phyloP scores from a whole-genome alignment of 805 yeast species.

The Torulaspora maleeae region DNA sequence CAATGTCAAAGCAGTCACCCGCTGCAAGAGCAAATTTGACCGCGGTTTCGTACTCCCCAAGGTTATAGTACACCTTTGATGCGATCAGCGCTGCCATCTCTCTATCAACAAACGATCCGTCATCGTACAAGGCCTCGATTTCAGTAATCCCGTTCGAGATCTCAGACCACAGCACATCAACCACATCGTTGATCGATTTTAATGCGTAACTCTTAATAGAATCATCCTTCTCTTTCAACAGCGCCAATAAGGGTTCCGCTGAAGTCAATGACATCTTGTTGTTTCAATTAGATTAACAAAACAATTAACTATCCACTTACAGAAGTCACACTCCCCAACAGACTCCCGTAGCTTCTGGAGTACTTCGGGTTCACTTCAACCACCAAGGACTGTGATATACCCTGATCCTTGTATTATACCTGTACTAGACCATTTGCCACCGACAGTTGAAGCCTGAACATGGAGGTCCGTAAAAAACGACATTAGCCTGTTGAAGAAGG shows the following conservation, averaged over 20 bases:
- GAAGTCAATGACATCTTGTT: conserved; percentile 51
- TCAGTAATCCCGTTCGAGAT: conserved; percentile 84
- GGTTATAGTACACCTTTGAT: conserved; percentile 83
- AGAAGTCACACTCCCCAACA: not conserved
- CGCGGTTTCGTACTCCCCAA: conserved; percentile 89
- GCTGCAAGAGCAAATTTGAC: conserved; percentile 86
- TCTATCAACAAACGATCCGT: conserved; percentile 67
- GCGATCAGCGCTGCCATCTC: conserved; percentile 86
- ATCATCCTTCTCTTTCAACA: conserved; percentile 76
- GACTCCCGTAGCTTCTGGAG: not conserved
- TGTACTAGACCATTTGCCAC: conserved; percentile 21
- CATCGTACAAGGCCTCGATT: conserved; percentile 89
- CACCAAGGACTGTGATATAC: too few relatives aligned
- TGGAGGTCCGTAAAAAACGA: conserved; percentile 5
- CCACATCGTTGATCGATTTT: conserved; percentile 70
- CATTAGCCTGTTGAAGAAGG: too few relatives aligned
- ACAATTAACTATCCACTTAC: not conserved
- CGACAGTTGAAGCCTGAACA: conserved; percentile 8
- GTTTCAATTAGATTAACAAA: not conserved
- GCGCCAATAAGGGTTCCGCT: conserved; percentile 89
- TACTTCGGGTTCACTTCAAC: not conserved
- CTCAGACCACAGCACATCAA: conserved; percentile 95
- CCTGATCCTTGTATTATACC: not conserved
- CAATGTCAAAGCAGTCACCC: conserved; percentile 68
- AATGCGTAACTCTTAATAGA: conserved; percentile 79